phyloP scores from a whole-genome alignment of 768 basidiomycete genomes.

The Rhodotorula graminis region DNA sequence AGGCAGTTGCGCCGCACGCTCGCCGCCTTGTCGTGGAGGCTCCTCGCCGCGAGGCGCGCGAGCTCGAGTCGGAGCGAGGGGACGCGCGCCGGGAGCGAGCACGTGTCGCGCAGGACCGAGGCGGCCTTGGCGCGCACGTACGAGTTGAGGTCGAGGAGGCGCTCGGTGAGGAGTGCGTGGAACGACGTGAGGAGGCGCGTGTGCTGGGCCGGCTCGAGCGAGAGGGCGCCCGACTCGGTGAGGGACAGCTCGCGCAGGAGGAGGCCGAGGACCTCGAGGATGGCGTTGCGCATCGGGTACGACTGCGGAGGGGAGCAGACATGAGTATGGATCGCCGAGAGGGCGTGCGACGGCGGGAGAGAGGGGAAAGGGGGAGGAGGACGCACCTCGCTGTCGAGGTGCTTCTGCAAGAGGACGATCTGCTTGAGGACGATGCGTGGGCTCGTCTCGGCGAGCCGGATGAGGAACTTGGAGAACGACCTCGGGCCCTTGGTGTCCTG shows the following conservation, averaged over 20 bases:
- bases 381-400: conserved; percentile 83
- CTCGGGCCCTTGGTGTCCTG: conserved; percentile 84
- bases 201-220: conserved; percentile 34
- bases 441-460: conserved; percentile 69
- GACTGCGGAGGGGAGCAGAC: conserved; percentile 54
- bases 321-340: too few relatives aligned
- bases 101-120: conserved; percentile 66
- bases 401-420: conserved; percentile 72
- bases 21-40: conserved; percentile 83
- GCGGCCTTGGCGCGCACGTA: conserved; percentile 91
- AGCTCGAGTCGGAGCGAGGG: conserved; percentile 76
- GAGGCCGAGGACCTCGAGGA: conserved; percentile 81
- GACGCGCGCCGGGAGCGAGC: conserved; percentile 71
- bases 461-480: conserved; percentile 76
- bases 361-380: conserved; percentile 23
- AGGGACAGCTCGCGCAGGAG: conserved; percentile 75
- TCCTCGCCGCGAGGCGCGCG: conserved; percentile 67
- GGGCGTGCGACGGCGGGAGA: too few relatives aligned
- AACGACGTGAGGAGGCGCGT: conserved; percentile 65
- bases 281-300: conserved; percentile 91
- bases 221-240: conserved; percentile 53
- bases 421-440: conserved; percentile 82
- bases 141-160: conserved; percentile 67
- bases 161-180: conserved; percentile 52
- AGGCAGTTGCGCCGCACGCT: conserved; percentile 81